A percentile compares a stretch with the other conserved stretches of the same genome.
Conservation (phyloP, 768 basidiomycete species). For the Rhizopogon sp. region DNA sequence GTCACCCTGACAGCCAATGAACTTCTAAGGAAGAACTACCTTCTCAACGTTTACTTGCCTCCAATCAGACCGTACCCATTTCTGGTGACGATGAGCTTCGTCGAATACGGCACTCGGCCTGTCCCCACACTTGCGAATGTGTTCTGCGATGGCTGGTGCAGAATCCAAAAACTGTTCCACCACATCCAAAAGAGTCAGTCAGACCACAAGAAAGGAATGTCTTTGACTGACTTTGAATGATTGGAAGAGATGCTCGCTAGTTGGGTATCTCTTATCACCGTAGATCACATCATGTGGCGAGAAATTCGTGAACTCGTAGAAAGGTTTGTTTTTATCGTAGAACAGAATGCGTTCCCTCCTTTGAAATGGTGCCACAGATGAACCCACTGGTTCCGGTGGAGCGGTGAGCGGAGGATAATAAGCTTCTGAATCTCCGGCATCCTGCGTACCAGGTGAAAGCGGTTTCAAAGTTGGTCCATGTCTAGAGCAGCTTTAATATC, state of each 20-base stretch:
- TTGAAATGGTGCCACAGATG: conserved; percentile 25
- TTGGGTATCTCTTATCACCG: conserved; percentile 62
- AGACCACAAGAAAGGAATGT: not conserved
- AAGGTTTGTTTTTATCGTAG: conserved; percentile 57
- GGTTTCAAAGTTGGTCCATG: conserved; percentile 11
- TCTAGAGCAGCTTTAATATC: conserved; percentile 4
- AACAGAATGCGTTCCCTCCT: conserved; percentile 45
- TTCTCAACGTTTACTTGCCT: conserved; percentile 61
- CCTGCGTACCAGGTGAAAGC: conserved; percentile 5
- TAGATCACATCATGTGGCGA: conserved; percentile 61
- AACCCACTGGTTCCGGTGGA: conserved; percentile 21
- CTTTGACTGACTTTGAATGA: conserved; percentile 52
- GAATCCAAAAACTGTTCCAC: conserved; percentile 50
- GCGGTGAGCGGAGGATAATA: conserved; percentile 30
- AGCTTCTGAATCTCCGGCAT: conserved; percentile 5
- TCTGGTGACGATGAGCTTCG: conserved; percentile 61
- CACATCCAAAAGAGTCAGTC: not conserved
- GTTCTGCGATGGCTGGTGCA: conserved; percentile 61
- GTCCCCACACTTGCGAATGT: conserved; percentile 60
- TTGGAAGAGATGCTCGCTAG: conserved; percentile 75
- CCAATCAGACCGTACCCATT: conserved; percentile 63
- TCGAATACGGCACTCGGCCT: conserved; percentile 60
- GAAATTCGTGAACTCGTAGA: conserved; percentile 74
- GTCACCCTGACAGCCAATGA: not conserved
- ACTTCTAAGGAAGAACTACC: conserved; percentile 28